Evolutionary conservation across 73 alveolate genomes (phyloP).

Genomic region (Uronychia setigera): DNA sequence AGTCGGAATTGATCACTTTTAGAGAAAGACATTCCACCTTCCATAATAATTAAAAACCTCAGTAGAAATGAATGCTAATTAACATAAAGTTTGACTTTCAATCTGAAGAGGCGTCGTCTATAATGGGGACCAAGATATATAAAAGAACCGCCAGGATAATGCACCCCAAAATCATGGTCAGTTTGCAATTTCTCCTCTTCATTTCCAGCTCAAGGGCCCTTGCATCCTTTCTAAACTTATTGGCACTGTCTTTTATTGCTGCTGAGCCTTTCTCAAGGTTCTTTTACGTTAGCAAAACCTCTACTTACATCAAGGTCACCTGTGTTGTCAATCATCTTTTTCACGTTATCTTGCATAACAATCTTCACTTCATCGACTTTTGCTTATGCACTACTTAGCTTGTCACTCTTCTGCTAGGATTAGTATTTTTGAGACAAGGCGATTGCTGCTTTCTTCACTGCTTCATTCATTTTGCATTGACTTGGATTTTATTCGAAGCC

Average conservation of each 20-base stretch:
- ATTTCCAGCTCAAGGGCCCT: slow-evolving; percentile 58
- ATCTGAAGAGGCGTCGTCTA: no score
- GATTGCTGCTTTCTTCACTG: slow-evolving; percentile 15
- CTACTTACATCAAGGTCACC: slow-evolving; percentile 7
- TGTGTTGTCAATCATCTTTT: slow-evolving; percentile 39
- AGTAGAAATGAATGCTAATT: background rate
- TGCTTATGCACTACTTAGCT: slow-evolving; percentile 39
- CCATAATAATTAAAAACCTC: no score
- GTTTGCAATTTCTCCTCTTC: slow-evolving; percentile 56
- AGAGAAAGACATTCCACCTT: no score
- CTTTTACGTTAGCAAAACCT: slow-evolving; percentile 7
- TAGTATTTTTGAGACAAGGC: background rate
- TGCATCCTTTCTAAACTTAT: slow-evolving; percentile 47
- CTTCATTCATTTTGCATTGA: slow-evolving; percentile 2
- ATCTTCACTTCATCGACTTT: slow-evolving; percentile 40
- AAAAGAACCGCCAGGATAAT: slow-evolving; percentile 51
- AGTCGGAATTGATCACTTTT: no score
- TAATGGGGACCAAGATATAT: slow-evolving; percentile 54
- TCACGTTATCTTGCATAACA: slow-evolving; percentile 57
- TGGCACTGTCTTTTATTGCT: slow-evolving; percentile 49
- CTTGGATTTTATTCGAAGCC: slow-evolving; percentile 7
- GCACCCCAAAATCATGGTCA: slow-evolving; percentile 45
- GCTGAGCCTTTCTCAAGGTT: slow-evolving; percentile 37
- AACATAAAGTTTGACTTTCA: no score
- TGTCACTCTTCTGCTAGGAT: slow-evolving; percentile 33